Evolutionary conservation across 2,329 filamentous ascomycete genomes (phyloP), one percentile per base, ranked within the genome.

Genomic region (Zelopaecilomyces penicillatus): DNA sequence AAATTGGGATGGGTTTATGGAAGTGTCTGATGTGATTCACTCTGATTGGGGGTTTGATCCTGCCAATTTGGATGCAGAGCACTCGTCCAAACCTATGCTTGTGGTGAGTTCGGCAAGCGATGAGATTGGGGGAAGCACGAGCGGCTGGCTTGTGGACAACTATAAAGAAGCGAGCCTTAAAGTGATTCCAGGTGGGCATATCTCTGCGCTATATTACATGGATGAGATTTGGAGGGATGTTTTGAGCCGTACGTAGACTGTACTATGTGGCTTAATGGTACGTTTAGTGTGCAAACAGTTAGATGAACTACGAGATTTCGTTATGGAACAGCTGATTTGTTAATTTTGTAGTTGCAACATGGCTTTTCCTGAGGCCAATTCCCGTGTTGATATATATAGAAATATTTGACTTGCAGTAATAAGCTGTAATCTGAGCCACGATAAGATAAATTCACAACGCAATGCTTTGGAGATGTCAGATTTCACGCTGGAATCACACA

Each of bases 1-100:
- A 8, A 49, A 50, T n/a, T 57, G 54, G 52, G 52, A 54, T 28
- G 54, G 54, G 5, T 57, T 56, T 28, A 48, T 54, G 40, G 52
- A 57, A 26, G 52, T 54, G 31, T 47, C 51, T 1, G 54, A 55
- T 37, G 50, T 55, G 27, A 45, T 57, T 19, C 50, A 54, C 43
- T 50, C 51, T 1, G 52, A 56, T 30, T 56, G 54, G 54, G 54
- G 54, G 3, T 55, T 55, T 34, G 44, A 50, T 5, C 50, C 52
- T 19, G 19, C 19, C 19, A 19, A 19, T 19, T 19, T 19, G 19
- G 19, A 19, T 19, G 3, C 33, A 37, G 2, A 19, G 34, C 35
- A 19, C 39, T 57, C 2, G 52, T 43, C 40, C 3, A 55, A 52
- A 43, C 49, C 51, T 0, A 29, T 56, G 34, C 29, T 57, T 6